phyloP scores from a whole-genome alignment of 805 yeast genomes.

The Phaffomyces opuntiae region DNA sequence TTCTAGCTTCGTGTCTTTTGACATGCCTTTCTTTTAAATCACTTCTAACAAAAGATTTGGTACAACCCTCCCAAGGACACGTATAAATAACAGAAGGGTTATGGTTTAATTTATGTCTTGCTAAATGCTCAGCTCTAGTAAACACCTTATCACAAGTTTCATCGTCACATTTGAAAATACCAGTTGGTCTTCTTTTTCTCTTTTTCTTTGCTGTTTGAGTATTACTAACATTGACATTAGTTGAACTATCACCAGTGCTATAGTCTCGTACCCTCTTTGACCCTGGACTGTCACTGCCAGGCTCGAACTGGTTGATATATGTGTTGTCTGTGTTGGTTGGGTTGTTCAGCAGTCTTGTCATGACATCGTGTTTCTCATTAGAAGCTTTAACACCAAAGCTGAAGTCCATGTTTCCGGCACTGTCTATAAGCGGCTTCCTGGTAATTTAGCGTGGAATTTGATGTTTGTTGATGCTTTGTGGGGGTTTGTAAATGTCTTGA shows the following conservation, averaged over 20 bases:
- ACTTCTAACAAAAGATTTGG: slow-evolving; percentile 55
- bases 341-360: not conserved
- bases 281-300: too few species aligned
- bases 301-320: too few species aligned
- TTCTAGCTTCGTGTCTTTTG: slow-evolving; percentile 34
- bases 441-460: too few species aligned
- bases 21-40: slow-evolving; percentile 45
- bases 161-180: slow-evolving; percentile 34
- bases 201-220: slow-evolving; percentile 8
- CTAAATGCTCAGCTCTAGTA: slow-evolving; percentile 55
- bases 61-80: slow-evolving; percentile 44
- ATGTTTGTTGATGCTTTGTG: not conserved
- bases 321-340: not conserved
- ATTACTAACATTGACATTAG: not conserved
- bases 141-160: slow-evolving; percentile 50
- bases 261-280: not conserved
- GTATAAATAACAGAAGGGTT: slow-evolving; percentile 46
- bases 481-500: not conserved
- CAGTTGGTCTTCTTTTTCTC: slow-evolving; percentile 23
- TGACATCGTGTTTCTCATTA: not conserved
- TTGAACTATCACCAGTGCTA: not conserved
- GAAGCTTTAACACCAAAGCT: not conserved
- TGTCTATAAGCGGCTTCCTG: too few species aligned
- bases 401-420: slow-evolving; percentile 1
- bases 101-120: slow-evolving; percentile 60